These are phyloP conservation scores for Diutina catenulata DNA, from an alignment of 1,139 yeast species.

Conservation along the genomic window DNA sequence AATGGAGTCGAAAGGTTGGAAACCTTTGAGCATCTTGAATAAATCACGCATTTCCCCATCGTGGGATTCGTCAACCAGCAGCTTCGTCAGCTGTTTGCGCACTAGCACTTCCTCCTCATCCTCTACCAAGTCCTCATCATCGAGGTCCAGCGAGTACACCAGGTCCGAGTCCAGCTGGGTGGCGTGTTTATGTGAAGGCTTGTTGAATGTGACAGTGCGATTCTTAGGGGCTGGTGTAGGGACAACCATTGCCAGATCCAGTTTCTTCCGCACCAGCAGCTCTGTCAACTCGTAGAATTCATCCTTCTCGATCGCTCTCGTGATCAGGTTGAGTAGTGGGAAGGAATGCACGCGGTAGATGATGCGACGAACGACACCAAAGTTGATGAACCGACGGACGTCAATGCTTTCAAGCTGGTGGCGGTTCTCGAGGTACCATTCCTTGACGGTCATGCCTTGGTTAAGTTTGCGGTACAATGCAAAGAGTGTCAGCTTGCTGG, in stretches of 20 bases:
- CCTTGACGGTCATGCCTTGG: slow-evolving; percentile 67
- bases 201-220: slow-evolving; percentile 26
- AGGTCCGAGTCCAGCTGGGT: slow-evolving; percentile 3
- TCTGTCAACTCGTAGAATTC: slow-evolving; percentile 1
- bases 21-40: slow-evolving; percentile 40
- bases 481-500: slow-evolving; percentile 58
- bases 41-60: slow-evolving; percentile 9
- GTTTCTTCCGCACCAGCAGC: not conserved
- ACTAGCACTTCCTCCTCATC: slow-evolving; percentile 20
- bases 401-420: slow-evolving; percentile 55
- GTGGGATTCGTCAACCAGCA: slow-evolving; percentile 14
- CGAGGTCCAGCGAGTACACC: slow-evolving; percentile 5
- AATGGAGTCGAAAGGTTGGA: slow-evolving; percentile 59
- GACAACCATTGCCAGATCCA: not conserved
- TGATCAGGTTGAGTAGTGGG: slow-evolving; percentile 33
- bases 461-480: slow-evolving; percentile 66
- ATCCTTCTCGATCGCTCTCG: not conserved
- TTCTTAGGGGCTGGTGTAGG: slow-evolving; percentile 9
- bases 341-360: slow-evolving; percentile 72
- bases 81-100: slow-evolving; percentile 28
- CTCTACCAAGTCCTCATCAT: slow-evolving; percentile 8
- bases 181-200: slow-evolving; percentile 6
- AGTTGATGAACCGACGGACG: slow-evolving; percentile 70
- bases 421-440: slow-evolving; percentile 66
- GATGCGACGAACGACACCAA: slow-evolving; percentile 74